These are phyloP conservation scores for Maudiozyma serrabonitensis DNA, from an alignment of 805 yeast species.

Conservation along the genomic window DNA sequence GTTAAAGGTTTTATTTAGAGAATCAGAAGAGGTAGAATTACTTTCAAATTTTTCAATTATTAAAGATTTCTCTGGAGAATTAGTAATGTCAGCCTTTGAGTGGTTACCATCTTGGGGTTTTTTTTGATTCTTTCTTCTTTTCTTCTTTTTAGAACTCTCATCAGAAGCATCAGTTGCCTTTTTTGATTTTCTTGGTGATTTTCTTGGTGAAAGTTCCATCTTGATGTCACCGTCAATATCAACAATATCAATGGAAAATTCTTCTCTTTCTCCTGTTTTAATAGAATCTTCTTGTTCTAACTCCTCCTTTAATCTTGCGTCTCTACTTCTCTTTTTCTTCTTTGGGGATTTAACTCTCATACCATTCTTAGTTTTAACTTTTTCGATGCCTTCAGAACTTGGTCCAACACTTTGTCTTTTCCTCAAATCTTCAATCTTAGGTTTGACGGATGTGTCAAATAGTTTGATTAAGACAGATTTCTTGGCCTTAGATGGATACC, in stretches of 20 bases:
- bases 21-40: conserved; percentile 11
- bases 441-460: conserved; percentile 43
- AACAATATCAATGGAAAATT: background rate
- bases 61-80: conserved; percentile 16
- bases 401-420: conserved; percentile 15
- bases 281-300: conserved; percentile 2
- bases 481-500: conserved; percentile 51
- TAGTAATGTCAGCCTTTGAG: conserved; percentile 9
- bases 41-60: conserved; percentile 20
- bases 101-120: background rate
- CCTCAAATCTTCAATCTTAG: conserved; percentile 37
- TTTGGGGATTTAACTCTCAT: conserved; percentile 1
- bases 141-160: background rate
- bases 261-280: background rate
- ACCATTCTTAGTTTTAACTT: background rate
- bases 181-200: background rate
- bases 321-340: conserved; percentile 9
- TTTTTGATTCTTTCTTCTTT: conserved; percentile 6
- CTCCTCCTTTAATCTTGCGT: background rate
- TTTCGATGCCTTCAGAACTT: conserved; percentile 13
- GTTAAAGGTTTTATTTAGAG: conserved; percentile 2
- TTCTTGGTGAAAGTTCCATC: conserved; percentile 1
- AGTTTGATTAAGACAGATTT: conserved; percentile 52
- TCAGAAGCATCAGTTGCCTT: background rate
- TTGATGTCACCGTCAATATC: conserved; percentile 6